Evolutionary conservation across 208 protist genomes (phyloP), one percentile per base, ranked within the genome.

Genomic region (Leishmania braziliensis): DNA sequence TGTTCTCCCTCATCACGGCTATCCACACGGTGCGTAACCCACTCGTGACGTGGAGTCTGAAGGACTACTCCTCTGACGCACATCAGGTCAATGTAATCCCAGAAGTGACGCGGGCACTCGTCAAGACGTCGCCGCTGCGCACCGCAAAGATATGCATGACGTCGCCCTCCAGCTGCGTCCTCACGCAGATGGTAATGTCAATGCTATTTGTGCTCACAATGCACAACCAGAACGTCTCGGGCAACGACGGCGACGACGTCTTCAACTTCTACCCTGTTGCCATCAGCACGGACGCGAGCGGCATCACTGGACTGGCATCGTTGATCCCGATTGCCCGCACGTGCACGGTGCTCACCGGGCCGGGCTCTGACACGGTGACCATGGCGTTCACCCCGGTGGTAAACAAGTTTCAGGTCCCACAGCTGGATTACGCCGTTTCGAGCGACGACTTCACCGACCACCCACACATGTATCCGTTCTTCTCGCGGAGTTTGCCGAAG

Each of bases 351-450:
- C 75, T 97, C 74, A 85, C 88, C 0, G 94, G 94, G 1, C 90
- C 92, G 5, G 94, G 92, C 14, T 87, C 83, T 73, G 78, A 85
- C 48, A 80, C 79, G 70, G 77, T 97, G 43, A 84, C 83, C 23
- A 78, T 89, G 29, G 87, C 92, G 9, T 84, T 97, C 51, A 91
- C 87, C 14, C 94, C 94, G 3, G 88, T 96, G 2, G 85, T 97
- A 46, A 97, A 96, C 81, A 86, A 95, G 83, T 97, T 93, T 81
- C 51, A 78, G 16, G 86, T 94, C 33, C 81, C 92, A 26, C 91
- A 95, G 84, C 48, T 97, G 10, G 94, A 97, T 75, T 97, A 95
- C 82, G 88, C 83, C 66, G 87, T 90, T 23, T 86, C 91, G 1
- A 94, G 90, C 69, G 84, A 88, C 77, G 85, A 91, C 78, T 91